Percentiles rank a stretch among this genome's conserved stretches.
phyloP scores from a whole-genome alignment of 1,284 basidiomycete species.

The Leccinum subrobustum region DNA sequence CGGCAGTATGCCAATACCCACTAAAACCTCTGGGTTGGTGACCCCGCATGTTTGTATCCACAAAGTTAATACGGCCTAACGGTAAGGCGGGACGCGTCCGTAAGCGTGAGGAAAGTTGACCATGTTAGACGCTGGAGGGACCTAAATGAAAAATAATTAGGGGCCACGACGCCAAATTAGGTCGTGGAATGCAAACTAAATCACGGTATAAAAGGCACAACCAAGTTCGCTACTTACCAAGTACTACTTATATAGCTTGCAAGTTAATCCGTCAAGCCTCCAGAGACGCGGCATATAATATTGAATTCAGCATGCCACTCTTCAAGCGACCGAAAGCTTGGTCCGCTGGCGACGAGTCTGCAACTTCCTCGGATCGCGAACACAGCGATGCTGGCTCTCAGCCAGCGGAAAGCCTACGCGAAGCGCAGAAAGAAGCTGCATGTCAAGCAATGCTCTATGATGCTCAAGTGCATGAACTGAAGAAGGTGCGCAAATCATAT shows the following conservation, averaged over 20 bases:
- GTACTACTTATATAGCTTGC: neutral
- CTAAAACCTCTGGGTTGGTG: no score
- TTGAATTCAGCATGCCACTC: slow-evolving; percentile 18
- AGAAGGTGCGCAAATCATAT: slow-evolving; percentile 15
- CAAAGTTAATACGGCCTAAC: no score
- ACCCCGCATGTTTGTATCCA: no score
- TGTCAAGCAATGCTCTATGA: slow-evolving; percentile 23
- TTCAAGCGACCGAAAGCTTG: slow-evolving; percentile 24
- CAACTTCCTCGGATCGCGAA: slow-evolving; percentile 19
- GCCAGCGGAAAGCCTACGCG: slow-evolving; percentile 3
- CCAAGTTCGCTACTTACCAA: neutral
- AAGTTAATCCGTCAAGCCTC: neutral
- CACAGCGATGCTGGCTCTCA: slow-evolving; percentile 1
- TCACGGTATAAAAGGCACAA: no score
- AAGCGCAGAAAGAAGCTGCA: slow-evolving; percentile 20
- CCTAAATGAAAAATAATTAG: no score
- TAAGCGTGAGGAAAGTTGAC: no score
- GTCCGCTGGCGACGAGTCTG: slow-evolving; percentile 13
- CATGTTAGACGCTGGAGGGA: no score
- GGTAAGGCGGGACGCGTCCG: no score
- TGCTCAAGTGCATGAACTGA: slow-evolving; percentile 26
- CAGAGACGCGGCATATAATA: neutral
- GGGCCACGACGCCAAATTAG: no score
- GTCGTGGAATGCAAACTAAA: no score
- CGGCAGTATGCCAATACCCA: no score